Base-by-base conservation (phyloP, 768 basidiomycete genomes). In the Phlebiopsis flavidoalba region DNA sequence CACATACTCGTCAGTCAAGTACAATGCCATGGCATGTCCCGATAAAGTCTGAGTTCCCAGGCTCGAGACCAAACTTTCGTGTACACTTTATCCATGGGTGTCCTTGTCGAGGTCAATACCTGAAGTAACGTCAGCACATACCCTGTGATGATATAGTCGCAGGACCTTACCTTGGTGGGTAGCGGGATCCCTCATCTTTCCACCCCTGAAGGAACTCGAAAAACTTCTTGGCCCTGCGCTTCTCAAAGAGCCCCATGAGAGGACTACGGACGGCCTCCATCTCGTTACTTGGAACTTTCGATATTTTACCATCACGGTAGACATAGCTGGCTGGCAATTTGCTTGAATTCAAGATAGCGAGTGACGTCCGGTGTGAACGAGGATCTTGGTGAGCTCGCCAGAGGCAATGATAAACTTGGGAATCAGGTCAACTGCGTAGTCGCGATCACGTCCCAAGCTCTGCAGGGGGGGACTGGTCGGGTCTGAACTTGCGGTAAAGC, bases 391-490 rank as follows among this genome's bases (percentile, higher is more conserved):
- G 70, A 99, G 88, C 75, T 98, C 95, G 58, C 97, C 97, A 11
- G 93, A 94, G 31, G 97, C 90, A 68, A 98, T 95, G 80, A 98
- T 98, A 80, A 99, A 99, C 77, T 99, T 98, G 72, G 97, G 95
- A 69, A 98, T 89, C 65, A 98, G 87, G 80, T 98, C 97, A 66
- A 98, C 89, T 58, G 94, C 94, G 70, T 97, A 99, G 79, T 98
- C 97, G 62, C 97, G 85, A 78, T 98, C 97, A 55, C 96, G 89
- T 49, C 97, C n/a, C 97, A 53, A 98, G 86, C 66, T 91, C 90
- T 40, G 84, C 69, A 3, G 97, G 94, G 31, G 90, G 83, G 24
- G 84, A 67, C 72, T 91, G 83, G 68, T 87, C 79, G 43, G 85
- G 80, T 37, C 93, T 85, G 84, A 97, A 99, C 75, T 98, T 91